Evolutionary conservation across 768 basidiomycete genomes (phyloP).

Genomic region (Tubosaeta brunneosetosa): DNA sequence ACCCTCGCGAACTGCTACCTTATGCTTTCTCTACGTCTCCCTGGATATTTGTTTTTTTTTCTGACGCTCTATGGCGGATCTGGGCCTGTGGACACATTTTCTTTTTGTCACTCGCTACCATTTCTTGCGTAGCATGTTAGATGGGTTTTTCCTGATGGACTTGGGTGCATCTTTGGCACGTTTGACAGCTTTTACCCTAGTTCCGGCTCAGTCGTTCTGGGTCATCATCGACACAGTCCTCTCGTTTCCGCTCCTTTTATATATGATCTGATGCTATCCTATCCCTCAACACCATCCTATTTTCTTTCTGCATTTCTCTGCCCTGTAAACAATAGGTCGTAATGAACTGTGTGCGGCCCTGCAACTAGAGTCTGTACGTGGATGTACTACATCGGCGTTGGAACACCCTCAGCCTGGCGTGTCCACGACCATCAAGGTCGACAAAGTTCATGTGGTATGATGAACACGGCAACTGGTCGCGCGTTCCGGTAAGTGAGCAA

Average conservation of each 20-base stretch:
- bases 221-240: neutral
- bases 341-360: neutral
- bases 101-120: neutral
- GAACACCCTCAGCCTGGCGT: neutral
- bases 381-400: neutral
- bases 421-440: neutral
- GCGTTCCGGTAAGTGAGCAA: neutral
- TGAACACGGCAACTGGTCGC: neutral
- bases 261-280: constrained; percentile 4
- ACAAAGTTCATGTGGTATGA: neutral
- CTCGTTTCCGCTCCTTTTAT: constrained; percentile 4
- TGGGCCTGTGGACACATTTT: constrained; percentile 7
- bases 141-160: constrained; percentile 5
- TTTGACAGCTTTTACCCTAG: neutral
- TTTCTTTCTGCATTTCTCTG: neutral
- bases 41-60: constrained; percentile 13
- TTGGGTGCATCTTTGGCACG: neutral
- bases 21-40: neutral
- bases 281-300: neutral
- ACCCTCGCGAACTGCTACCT: neutral
- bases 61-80: neutral
- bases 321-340: constrained; percentile 6
- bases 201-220: neutral
- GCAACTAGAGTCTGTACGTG: neutral
- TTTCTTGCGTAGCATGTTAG: neutral